phyloP scores from a whole-genome alignment of 495 filamentous ascomycete genomes.

The Recurvomyces mirabilis region DNA sequence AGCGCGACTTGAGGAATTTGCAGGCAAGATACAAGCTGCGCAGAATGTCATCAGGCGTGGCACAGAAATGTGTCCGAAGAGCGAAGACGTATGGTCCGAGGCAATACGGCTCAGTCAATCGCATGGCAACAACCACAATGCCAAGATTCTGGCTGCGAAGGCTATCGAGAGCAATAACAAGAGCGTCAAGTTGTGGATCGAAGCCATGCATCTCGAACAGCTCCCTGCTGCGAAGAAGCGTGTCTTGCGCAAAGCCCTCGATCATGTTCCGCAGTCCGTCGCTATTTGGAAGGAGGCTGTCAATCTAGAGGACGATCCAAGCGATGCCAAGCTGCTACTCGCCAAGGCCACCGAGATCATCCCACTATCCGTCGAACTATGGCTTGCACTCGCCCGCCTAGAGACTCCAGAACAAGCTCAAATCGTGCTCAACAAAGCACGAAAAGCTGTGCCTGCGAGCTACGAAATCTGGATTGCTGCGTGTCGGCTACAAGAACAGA shows the following conservation, averaged over 20 bases:
- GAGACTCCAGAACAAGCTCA: constrained; percentile 85
- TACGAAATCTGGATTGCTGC: constrained; percentile 96
- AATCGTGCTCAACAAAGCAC: constrained; percentile 86
- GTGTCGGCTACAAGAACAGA: constrained; percentile 81
- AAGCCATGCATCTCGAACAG: constrained; percentile 85
- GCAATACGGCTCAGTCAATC: constrained; percentile 85
- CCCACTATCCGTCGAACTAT: constrained; percentile 82
- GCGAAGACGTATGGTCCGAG: constrained; percentile 90
- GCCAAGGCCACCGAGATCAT: constrained; percentile 92
- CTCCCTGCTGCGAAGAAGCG: constrained; percentile 73
- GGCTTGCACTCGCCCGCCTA: constrained; percentile 82
- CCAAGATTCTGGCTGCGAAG: constrained; percentile 89
- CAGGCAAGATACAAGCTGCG: constrained; percentile 79
- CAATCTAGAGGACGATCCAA: constrained; percentile 81
- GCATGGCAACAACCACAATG: constrained; percentile 49
- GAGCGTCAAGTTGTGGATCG: constrained; percentile 84
- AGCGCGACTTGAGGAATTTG: constrained; percentile 82
- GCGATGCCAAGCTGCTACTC: constrained; percentile 73
- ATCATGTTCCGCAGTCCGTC: constrained; percentile 83
- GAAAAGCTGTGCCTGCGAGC: constrained; percentile 82
- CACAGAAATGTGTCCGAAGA: constrained; percentile 82
- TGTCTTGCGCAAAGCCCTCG: constrained; percentile 76
- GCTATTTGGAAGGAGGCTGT: constrained; percentile 96
- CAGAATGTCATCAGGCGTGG: constrained; percentile 75
- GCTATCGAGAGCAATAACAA: constrained; percentile 81